A percentile compares a stretch with the other conserved stretches of the same genome.
phyloP scores from a whole-genome alignment of 2,329 filamentous ascomycete species.

The Aspergillus sp. region DNA sequence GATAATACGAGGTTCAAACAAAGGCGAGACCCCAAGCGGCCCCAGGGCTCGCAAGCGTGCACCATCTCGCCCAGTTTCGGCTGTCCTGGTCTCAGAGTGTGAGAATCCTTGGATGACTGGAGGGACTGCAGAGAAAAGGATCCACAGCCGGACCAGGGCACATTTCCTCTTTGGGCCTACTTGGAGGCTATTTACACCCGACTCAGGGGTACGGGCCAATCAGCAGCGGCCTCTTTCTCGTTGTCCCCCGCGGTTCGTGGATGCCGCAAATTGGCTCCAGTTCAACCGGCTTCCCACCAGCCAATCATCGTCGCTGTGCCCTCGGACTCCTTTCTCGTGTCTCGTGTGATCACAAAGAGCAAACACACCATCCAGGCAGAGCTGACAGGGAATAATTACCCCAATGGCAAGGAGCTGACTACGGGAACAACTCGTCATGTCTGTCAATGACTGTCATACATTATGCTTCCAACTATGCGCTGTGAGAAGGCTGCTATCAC shows the following conservation, averaged over 20 bases:
- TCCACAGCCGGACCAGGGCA: slow-evolving; percentile 2
- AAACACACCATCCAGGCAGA: not conserved
- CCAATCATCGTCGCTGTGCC: slow-evolving; percentile 6
- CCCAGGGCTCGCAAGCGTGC: not conserved
- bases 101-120: too few species aligned
- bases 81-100: too few species aligned
- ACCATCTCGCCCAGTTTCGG: too few species aligned
- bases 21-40: slow-evolving; percentile 3
- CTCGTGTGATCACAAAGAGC: not conserved
- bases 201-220: slow-evolving; percentile 15
- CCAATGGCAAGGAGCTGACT: too few species aligned
- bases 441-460: too few species aligned
- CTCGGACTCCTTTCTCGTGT: not conserved
- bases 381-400: not conserved
- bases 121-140: not conserved
- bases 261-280: not conserved
- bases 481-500: not conserved
- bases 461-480: not conserved
- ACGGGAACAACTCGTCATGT: too few species aligned
- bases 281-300: not conserved
- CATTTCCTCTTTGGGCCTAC: slow-evolving; percentile 11
- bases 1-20: slow-evolving; percentile 6
- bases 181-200: slow-evolving; percentile 16
- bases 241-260: slow-evolving; percentile 19
- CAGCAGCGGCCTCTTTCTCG: not conserved